phyloP scores from a whole-genome alignment of 2,329 filamentous ascomycete genomes.

The Neonectria sp. region DNA sequence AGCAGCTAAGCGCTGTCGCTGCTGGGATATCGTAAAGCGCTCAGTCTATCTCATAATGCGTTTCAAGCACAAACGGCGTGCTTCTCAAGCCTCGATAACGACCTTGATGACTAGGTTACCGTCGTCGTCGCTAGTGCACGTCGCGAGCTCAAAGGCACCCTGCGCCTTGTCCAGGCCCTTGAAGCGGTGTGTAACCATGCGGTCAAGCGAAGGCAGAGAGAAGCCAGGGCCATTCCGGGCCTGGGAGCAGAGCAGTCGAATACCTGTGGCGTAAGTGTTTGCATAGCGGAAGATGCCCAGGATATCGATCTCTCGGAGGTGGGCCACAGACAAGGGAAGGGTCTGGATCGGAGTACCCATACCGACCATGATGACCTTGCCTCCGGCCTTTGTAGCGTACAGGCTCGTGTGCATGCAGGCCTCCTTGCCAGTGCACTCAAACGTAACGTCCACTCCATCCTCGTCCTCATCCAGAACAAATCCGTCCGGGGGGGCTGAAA shows the following conservation, averaged over 20 bases:
- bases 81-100: slow-evolving; percentile 68
- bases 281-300: slow-evolving; percentile 85
- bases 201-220: slow-evolving; percentile 74
- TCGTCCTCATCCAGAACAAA: slow-evolving; percentile 70
- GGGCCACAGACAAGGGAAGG: slow-evolving; percentile 79
- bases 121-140: slow-evolving; percentile 76
- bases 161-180: slow-evolving; percentile 74
- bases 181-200: slow-evolving; percentile 82
- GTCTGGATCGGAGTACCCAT: slow-evolving; percentile 86
- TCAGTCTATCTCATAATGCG: slow-evolving; percentile 39
- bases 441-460: slow-evolving; percentile 77
- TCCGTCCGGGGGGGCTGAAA: slow-evolving; percentile 50
- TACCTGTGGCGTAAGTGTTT: slow-evolving; percentile 82
- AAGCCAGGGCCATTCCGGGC: slow-evolving; percentile 55
- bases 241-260: slow-evolving; percentile 70
- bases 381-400: slow-evolving; percentile 79
- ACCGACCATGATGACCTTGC: slow-evolving; percentile 82
- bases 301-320: slow-evolving; percentile 82
- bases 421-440: slow-evolving; percentile 85
- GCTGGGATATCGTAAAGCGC: slow-evolving; percentile 34
- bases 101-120: slow-evolving; percentile 82
- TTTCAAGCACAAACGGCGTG: slow-evolving; percentile 13
- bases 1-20: slow-evolving; percentile 12
- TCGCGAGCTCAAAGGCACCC: slow-evolving; percentile 79
- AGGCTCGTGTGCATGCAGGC: slow-evolving; percentile 82